Conservation (phyloP, 1,284 basidiomycete genomes). For the Phellinidium pouzarii region DNA sequence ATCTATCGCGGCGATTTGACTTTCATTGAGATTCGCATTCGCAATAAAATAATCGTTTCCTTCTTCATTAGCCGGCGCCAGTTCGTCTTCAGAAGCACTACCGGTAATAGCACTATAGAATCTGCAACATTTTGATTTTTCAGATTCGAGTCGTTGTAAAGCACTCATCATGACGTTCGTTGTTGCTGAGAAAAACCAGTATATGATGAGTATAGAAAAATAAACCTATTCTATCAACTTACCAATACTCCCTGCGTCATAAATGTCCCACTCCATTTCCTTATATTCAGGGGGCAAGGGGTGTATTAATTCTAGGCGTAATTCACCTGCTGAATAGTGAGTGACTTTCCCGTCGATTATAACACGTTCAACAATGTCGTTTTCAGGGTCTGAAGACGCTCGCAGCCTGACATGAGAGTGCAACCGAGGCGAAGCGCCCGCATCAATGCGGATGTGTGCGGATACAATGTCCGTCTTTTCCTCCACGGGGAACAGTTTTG, state of each 20-base stretch:
- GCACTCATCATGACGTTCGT: conserved; percentile 59
- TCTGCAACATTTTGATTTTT: conserved; percentile 39
- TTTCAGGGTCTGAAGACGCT: conserved; percentile 47
- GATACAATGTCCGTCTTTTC: conserved; percentile 34
- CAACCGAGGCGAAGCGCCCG: conserved; percentile 39
- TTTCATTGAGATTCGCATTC: conserved; percentile 37
- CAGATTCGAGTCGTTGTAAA: conserved; percentile 37
- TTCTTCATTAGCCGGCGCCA: conserved; percentile 15
- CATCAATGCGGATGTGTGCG: conserved; percentile 50
- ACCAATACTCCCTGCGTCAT: conserved; percentile 53
- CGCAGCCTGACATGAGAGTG: conserved; percentile 59
- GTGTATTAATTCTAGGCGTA: conserved; percentile 46
- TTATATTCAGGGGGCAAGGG: conserved; percentile 52
- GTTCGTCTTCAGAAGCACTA: neutral
- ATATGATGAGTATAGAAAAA: neutral
- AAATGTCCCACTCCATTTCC: conserved; percentile 56
- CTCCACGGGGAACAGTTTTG: conserved; percentile 29
- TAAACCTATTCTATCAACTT: conserved; percentile 17
- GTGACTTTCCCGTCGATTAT: conserved; percentile 23
- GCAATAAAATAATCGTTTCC: conserved; percentile 16
- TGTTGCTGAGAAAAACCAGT: conserved; percentile 35
- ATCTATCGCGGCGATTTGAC: conserved; percentile 43
- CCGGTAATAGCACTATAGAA: conserved; percentile 43
- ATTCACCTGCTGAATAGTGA: conserved; percentile 55
- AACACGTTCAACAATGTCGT: conserved; percentile 37